Conservation (phyloP, 257 asterid species). For the Asclepias syriaca region DNA sequence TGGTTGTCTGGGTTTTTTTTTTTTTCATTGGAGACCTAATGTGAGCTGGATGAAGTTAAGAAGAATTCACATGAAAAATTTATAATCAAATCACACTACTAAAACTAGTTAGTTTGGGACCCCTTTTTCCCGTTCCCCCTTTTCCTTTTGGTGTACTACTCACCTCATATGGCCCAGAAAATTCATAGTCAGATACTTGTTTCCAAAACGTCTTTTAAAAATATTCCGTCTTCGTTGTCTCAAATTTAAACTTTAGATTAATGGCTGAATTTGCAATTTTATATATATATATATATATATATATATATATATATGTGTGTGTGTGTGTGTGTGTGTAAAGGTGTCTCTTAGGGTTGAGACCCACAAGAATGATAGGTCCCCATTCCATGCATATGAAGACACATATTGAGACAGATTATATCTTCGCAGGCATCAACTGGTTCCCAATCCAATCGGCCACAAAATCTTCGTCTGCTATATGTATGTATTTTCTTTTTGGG, state of each 20-base stretch:
- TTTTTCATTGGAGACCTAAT: background rate
- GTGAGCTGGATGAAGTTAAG: conserved; percentile 13
- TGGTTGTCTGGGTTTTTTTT: too few relatives aligned
- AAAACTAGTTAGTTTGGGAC: conserved; percentile 3
- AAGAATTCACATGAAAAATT: background rate
- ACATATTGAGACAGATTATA: conserved; percentile 11
- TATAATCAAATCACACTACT: background rate
- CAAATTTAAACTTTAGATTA: too few relatives aligned
- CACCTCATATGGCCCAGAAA: conserved; percentile 16
- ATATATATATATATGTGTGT: too few relatives aligned
- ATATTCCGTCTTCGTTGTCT: background rate
- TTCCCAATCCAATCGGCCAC: conserved; percentile 14
- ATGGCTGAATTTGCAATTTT: too few relatives aligned
- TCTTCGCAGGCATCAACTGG: conserved; percentile 8
- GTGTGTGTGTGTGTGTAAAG: background rate
- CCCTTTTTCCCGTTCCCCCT: background rate
- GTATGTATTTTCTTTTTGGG: background rate
- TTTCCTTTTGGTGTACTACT: background rate
- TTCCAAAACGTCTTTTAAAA: conserved; percentile 16
- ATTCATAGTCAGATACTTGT: background rate
- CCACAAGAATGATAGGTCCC: conserved; percentile 28
- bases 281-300: too few relatives aligned
- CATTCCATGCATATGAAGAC: conserved; percentile 24
- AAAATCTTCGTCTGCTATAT: background rate
- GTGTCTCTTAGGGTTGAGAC: conserved; percentile 22